Evolutionary conservation across 2,329 filamentous ascomycete genomes (phyloP), one percentile per base, ranked within the genome.

Genomic region (Mariannaea sp.): DNA sequence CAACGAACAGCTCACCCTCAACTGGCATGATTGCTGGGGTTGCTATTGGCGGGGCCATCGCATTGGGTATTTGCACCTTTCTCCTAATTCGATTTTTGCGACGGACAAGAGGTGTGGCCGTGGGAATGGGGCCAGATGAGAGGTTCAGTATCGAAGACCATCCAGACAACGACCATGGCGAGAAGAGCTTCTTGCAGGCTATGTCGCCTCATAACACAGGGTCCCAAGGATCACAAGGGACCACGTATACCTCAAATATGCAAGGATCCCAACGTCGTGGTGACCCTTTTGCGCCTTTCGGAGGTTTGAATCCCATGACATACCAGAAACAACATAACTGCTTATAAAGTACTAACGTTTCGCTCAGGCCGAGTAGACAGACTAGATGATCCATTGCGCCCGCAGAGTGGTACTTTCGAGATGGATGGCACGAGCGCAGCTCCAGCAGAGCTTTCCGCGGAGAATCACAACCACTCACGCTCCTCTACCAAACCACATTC

Each of bases 281-380:
- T 36, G 74, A 77, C 45, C 70, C 75, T 2, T 77, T 78, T 61
- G 74, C 73, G 2, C 70, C 73, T 9, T 78, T 77, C 66, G 75
- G 76, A 69, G 76, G 77, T 78, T 62, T 64, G 68, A 55, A 30
- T 45, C 26, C 33, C 24, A 52, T 24, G 32, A 47, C 40, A 17
- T 26, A 30, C 42, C 27, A 40, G 19, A 19, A 49, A n/a, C 5
- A 7, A 29, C 7, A 5, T 10, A 12, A 32, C 9, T n/a, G 5
- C 16, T 35, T n/a, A n/a, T 16, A 7, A 39, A 41, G 53, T 53
- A 17, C 53, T 66, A 50, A 60, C 48, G n/a, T 32, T 12, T 49
- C 17, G 45, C 27, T 13, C 52, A 75, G 72, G 72, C 1, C 68
- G 72, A 45, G 66, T 52, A 33, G 71, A 74, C 60, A 65, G 60